Evolutionary conservation across 208 protist genomes (phyloP), one percentile per base, ranked within the genome.

Genomic region (Wallacemonas sp.): DNA sequence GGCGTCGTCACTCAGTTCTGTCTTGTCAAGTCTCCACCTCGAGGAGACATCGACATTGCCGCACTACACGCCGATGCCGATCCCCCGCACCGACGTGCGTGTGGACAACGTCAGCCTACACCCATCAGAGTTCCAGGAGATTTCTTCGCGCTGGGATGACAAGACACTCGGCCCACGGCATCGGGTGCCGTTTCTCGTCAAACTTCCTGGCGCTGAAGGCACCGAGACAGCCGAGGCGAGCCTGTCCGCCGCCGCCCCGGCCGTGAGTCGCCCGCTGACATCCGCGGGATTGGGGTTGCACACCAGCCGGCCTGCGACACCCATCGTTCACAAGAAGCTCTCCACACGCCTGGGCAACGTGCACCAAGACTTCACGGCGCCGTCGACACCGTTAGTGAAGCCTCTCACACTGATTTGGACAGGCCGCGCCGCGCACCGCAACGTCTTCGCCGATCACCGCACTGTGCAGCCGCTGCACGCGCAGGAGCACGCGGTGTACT

Each of bases 71-170:
- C 50, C 50, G 12, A n/a, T 22, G 3, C 60, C 60, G 3, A 65
- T 65, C 32, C 60, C 41, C 6, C 60, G 60, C 39, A 34, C 22
- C 6, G 22, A 62, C 6, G 32, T 61, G 15, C 24, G 41, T 10
- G 30, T 63, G 21, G 41, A 73, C 59, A 27, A 38, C 26, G 24
- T 66, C 24, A 74, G 68, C 44, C 5, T 57, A 34, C 41, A 74
- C 55, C 50, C 38, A 9, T 74, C 68, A 3, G 50, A 57, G 27
- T 50, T 60, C 37, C 42, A 48, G 12, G 63, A 68, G 32, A 46
- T 74, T 30, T 74, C 68, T 13, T 58, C 48, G 24, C 27, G 21
- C 36, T 74, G 68, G 68, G 68, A 74, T 10, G 68, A 74, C 50
- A 62, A 41, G 53, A 44, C 33, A 15, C 62, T 74, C 3, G 68